Conservation (phyloP, 495 filamentous ascomycete genomes). For the Staphylotrichum tortipilum region DNA sequence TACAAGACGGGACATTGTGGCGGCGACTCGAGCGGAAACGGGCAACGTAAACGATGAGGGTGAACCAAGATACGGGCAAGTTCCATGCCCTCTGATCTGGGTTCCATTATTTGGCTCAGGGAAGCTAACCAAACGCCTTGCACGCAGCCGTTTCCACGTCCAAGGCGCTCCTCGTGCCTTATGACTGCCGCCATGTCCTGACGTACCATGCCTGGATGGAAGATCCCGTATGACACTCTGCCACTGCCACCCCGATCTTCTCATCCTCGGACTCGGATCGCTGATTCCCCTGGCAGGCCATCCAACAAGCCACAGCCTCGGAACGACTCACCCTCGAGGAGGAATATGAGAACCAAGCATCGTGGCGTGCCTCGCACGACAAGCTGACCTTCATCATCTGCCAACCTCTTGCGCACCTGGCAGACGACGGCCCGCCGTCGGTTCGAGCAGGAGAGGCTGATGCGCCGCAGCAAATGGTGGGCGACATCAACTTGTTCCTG, state of each 20-base stretch:
- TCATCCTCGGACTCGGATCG: neutral
- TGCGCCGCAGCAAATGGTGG: conserved; percentile 54
- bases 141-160: conserved; percentile 56
- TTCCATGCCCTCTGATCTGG: too few relatives aligned
- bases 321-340: conserved; percentile 67
- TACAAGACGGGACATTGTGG: too few relatives aligned
- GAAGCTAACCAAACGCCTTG: conserved; percentile 1
- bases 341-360: conserved; percentile 77
- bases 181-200: conserved; percentile 69
- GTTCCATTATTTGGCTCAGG: too few relatives aligned
- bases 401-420: conserved; percentile 20
- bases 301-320: conserved; percentile 76
- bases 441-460: conserved; percentile 40
- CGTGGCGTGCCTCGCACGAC: conserved; percentile 68
- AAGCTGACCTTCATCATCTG: conserved; percentile 70
- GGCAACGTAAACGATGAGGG: conserved; percentile 17
- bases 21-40: too few relatives aligned
- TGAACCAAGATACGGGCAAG: conserved; percentile 41
- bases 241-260: neutral
- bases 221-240: conserved; percentile 53
- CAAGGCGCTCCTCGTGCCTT: conserved; percentile 68
- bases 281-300: conserved; percentile 45
- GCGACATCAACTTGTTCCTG: conserved; percentile 83
- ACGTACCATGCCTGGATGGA: conserved; percentile 89
- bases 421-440: neutral